phyloP scores from a whole-genome alignment of 345 rosid species.

The Limnanthes douglasii region DNA sequence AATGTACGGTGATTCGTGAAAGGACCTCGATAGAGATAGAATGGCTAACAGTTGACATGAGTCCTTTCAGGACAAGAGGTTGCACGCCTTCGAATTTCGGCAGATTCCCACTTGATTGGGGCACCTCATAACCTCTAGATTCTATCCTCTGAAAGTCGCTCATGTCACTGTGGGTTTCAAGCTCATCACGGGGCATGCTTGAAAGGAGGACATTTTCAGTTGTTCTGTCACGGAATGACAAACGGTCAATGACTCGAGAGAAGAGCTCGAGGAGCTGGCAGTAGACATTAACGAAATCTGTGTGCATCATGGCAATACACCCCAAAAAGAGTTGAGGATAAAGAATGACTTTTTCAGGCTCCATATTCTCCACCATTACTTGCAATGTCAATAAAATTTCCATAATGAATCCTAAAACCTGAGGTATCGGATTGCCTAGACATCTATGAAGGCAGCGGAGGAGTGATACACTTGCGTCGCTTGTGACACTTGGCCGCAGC shows the following conservation, averaged over 20 bases:
- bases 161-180: slow-evolving; percentile 23
- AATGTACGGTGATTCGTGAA: slow-evolving; percentile 69
- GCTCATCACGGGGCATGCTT: slow-evolving; percentile 95
- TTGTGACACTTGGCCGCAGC: slow-evolving; percentile 78
- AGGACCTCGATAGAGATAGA: slow-evolving; percentile 81
- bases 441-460: slow-evolving; percentile 96
- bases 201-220: slow-evolving; percentile 95
- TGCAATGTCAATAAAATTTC: slow-evolving; percentile 86
- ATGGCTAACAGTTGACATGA: slow-evolving; percentile 86
- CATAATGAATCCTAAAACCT: slow-evolving; percentile 90
- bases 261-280: slow-evolving; percentile 98
- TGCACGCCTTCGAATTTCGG: slow-evolving; percentile 93
- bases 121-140: slow-evolving; percentile 51
- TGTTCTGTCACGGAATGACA: slow-evolving; percentile 84
- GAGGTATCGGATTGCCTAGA: slow-evolving; percentile 90
- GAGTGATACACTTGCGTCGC: slow-evolving; percentile 86
- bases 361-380: slow-evolving; percentile 99
- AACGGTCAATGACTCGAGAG: slow-evolving; percentile 73
- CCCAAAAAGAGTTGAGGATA: slow-evolving; percentile 99
- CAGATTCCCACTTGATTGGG: slow-evolving; percentile 59
- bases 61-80: slow-evolving; percentile 97
- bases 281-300: slow-evolving; percentile 93
- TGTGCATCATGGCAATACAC: slow-evolving; percentile 98
- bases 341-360: slow-evolving; percentile 93
- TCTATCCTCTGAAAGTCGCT: slow-evolving; percentile 60